Conservation (phyloP, 179 eudicot species). For the Beta macrorhiza region DNA sequence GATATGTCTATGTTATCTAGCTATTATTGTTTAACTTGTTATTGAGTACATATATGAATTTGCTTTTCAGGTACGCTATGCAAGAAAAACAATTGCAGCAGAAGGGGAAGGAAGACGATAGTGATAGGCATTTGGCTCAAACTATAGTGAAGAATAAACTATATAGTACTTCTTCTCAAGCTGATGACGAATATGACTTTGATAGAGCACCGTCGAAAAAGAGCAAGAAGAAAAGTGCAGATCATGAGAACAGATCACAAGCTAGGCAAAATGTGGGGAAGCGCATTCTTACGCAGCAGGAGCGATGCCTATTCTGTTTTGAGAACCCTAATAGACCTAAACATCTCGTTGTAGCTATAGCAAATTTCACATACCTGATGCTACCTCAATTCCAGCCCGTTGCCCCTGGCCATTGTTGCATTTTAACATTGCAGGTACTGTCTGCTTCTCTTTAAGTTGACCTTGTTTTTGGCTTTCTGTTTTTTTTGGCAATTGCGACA, state of each 20-base stretch:
- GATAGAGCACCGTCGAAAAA: conserved; percentile 75
- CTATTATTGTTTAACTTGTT: too few species aligned
- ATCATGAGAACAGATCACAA: conserved; percentile 36
- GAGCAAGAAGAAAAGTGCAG: conserved; percentile 53
- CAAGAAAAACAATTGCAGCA: not conserved
- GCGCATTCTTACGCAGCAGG: conserved; percentile 82
- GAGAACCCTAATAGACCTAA: conserved; percentile 86
- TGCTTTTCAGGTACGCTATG: conserved; percentile 43
- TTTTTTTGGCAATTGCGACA: not conserved
- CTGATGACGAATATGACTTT: conserved; percentile 94
- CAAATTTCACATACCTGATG: conserved; percentile 79
- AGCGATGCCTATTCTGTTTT: conserved; percentile 81
- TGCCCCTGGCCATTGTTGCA: conserved; percentile 89
- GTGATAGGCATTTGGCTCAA: conserved; percentile 14
- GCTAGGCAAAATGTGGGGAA: conserved; percentile 37
- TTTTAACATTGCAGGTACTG: conserved; percentile 75
- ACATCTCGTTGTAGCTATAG: conserved; percentile 86
- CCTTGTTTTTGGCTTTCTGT: not conserved
- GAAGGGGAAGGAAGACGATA: too few species aligned
- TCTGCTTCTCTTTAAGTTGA: conserved; percentile 12
- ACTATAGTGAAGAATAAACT: conserved; percentile 59
- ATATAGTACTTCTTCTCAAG: conserved; percentile 53
- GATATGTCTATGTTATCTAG: too few species aligned
- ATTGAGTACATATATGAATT: too few species aligned
- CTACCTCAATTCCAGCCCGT: conserved; percentile 78